Percentiles rank a stretch among this genome's conserved stretches.
Conservation (phyloP, 1,139 yeast species). For the Geotrichum citri-aurantii region DNA sequence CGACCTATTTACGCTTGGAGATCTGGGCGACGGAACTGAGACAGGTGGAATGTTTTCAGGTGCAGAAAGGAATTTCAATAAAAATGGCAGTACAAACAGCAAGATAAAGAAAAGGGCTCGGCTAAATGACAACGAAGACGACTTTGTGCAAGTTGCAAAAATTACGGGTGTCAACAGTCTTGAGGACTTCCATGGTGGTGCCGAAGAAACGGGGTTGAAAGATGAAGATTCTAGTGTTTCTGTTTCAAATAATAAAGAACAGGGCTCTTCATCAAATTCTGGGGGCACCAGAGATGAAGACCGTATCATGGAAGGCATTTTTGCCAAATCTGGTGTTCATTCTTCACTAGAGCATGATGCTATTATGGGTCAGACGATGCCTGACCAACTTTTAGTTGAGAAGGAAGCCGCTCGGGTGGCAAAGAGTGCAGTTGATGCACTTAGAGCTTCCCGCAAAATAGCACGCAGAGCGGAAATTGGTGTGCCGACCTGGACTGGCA, state of each 20-base stretch:
- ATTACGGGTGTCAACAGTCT: slow-evolving; percentile 53
- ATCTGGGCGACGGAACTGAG: slow-evolving; percentile 54
- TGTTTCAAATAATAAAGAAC: background rate
- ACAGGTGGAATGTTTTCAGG: slow-evolving; percentile 62
- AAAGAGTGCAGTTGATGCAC: slow-evolving; percentile 64
- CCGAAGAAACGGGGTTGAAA: slow-evolving; percentile 29
- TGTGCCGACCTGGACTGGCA: slow-evolving; percentile 95
- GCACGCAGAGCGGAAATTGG: slow-evolving; percentile 67
- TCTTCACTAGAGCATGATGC: slow-evolving; percentile 76
- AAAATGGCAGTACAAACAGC: slow-evolving; percentile 33
- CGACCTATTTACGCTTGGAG: slow-evolving; percentile 81
- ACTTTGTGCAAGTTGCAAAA: slow-evolving; percentile 47
- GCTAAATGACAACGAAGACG: slow-evolving; percentile 39
- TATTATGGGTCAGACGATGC: slow-evolving; percentile 52
- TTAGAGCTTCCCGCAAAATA: slow-evolving; percentile 58
- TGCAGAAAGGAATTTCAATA: slow-evolving; percentile 40
- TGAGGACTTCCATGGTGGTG: slow-evolving; percentile 45
- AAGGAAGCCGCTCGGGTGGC: slow-evolving; percentile 77
- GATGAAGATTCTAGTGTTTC: slow-evolving; percentile 29
- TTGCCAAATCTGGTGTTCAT: slow-evolving; percentile 68
- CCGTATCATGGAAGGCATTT: slow-evolving; percentile 66
- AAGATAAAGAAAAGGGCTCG: slow-evolving; percentile 26
- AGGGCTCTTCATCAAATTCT: background rate
- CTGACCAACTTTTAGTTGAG: slow-evolving; percentile 55
- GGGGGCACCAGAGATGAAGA: slow-evolving; percentile 39